Evolutionary conservation across 164 flowering plant species (phyloP), one percentile per base, ranked within the genome.

Genomic region (Stephania yunnanensis): DNA sequence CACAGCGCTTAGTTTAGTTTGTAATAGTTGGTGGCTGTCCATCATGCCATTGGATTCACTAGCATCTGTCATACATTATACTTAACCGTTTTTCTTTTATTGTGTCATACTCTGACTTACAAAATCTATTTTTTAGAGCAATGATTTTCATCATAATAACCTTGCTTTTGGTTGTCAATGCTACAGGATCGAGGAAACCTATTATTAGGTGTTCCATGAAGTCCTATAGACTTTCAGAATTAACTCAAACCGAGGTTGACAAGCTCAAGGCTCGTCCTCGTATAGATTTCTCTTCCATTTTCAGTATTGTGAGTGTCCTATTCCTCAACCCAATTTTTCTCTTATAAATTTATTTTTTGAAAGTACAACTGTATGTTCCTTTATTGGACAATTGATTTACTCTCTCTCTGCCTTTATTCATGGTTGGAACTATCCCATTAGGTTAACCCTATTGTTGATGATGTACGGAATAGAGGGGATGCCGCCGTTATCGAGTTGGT

Each of bases 391-490:
- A 17, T 68, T 61, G 20, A 61, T 25, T 61, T 61, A 61, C 66
- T 61, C 66, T 6, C 20, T 36, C 42, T 36, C 42, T 58, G 5
- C n/a, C 25, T 25, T 44, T 12, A 15, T 44, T 67, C 15, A 17
- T 71, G 30, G 29, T 52, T 25, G 53, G 20, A 48, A n/a, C 36
- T 19, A 12, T 36, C 73, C 44, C 52, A 0, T 80, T 76, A 95
- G 99, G 97, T 93, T 46, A 79, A 91, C 29, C 98, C 99, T 13
- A 95, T 95, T 83, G 92, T 92, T 76, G 97, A 93, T 71, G 98
- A 90, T 83, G 92, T 93, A 63, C 90, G 89, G 12, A 72, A 67
- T 74, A 88, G 97, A 85, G 99, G 99, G 10, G 98, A 95, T 82
- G 87, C 89, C 69, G 98, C 98, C 68, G 94, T 93, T 36, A 90